A percentile compares a stretch with the other conserved stretches of the same genome.
phyloP scores from a whole-genome alignment of 164 flowering plant genomes.

The Stephania yunnanensis region DNA sequence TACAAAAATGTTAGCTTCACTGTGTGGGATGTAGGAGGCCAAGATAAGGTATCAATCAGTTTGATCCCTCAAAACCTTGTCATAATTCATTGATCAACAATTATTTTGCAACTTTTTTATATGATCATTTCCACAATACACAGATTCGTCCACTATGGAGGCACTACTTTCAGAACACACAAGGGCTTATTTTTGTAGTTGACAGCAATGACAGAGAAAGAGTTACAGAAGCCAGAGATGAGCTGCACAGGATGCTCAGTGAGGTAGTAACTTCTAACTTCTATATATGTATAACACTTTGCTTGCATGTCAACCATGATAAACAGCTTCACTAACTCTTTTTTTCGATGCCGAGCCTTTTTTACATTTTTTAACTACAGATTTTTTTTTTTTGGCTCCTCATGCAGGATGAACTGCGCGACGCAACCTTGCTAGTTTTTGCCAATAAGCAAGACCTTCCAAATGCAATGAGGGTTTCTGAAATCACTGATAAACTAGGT shows the following conservation, averaged over 20 bases:
- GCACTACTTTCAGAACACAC: conserved; percentile 46
- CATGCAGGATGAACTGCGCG: conserved; percentile 35
- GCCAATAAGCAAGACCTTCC: conserved; percentile 62
- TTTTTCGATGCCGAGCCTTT: too few species aligned
- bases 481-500: conserved; percentile 51
- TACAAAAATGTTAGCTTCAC: conserved; percentile 47
- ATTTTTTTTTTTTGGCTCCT: neutral
- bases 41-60: conserved; percentile 36
- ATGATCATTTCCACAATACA: neutral
- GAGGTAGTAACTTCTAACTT: conserved; percentile 25
- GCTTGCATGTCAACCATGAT: neutral
- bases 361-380: neutral
- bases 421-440: conserved; percentile 40
- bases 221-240: conserved; percentile 40
- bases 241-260: conserved; percentile 37
- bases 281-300: neutral
- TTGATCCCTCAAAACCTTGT: neutral
- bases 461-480: conserved; percentile 41
- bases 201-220: conserved; percentile 52
- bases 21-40: conserved; percentile 63
- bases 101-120: neutral
- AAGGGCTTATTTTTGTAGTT: conserved; percentile 48
- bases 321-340: neutral
- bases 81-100: neutral
- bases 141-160: conserved; percentile 56